phyloP scores from a whole-genome alignment of 768 basidiomycete species.

The Pisolithus tinctorius region DNA sequence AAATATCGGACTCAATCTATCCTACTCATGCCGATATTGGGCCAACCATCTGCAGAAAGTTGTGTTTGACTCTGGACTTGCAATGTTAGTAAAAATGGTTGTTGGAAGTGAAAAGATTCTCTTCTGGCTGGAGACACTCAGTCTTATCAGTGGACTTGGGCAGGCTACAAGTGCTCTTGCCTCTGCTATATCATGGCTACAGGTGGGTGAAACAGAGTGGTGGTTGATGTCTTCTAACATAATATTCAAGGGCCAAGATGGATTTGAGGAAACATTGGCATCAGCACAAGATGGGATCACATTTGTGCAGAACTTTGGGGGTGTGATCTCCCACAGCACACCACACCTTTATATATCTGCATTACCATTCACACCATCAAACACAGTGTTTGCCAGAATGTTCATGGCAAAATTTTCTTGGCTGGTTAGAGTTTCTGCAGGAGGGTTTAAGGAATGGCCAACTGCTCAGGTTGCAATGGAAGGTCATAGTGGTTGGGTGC shows the following conservation, averaged over 20 bases:
- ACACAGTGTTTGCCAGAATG: no score
- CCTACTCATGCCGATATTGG: neutral
- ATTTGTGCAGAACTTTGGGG: neutral
- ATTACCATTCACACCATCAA: no score
- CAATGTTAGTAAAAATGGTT: neutral
- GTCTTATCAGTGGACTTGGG: neutral
- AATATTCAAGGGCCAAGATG: neutral
- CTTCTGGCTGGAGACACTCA: slow-evolving; percentile 1
- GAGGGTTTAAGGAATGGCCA: no score
- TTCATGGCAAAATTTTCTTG: no score
- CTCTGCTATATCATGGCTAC: no score
- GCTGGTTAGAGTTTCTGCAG: no score
- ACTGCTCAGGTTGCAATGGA: no score
- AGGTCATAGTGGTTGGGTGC: no score
- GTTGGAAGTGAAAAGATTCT: neutral
- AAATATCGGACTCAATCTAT: neutral
- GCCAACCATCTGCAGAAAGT: neutral
- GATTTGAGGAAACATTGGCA: no score
- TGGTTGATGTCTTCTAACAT: neutral
- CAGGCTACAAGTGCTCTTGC: no score
- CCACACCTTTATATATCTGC: neutral
- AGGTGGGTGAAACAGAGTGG: no score
- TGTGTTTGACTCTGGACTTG: neutral
- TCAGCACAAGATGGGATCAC: neutral
- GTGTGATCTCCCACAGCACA: neutral